phyloP scores from a whole-genome alignment of 345 rosid species.

The Eutrema japonicum region DNA sequence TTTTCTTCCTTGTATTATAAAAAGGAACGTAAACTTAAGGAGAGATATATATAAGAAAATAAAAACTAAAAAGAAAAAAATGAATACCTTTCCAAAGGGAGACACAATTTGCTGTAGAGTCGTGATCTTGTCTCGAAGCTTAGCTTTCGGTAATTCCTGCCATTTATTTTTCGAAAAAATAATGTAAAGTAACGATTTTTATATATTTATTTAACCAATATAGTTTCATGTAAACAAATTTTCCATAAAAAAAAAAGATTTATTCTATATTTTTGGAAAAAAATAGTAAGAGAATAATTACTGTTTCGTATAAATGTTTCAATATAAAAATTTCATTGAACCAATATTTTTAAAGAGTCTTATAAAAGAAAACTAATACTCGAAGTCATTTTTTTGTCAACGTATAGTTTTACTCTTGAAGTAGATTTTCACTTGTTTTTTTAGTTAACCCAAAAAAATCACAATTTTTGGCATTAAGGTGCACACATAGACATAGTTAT shows the following conservation, averaged over 20 bases:
- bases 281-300: background rate
- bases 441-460: background rate
- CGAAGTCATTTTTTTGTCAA: background rate
- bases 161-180: background rate
- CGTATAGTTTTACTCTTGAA: conserved; percentile 1
- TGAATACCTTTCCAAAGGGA: conserved; percentile 87
- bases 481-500: background rate
- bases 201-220: background rate
- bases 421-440: background rate
- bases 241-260: background rate
- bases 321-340: background rate
- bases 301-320: background rate
- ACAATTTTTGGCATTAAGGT: background rate
- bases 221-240: background rate
- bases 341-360: background rate
- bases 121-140: conserved; percentile 82
- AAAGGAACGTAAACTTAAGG: background rate
- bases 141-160: conserved; percentile 78
- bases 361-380: background rate
- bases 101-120: conserved; percentile 96
- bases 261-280: background rate
- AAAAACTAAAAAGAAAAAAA: conserved; percentile 2
- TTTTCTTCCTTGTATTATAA: background rate
- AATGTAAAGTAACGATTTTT: background rate
- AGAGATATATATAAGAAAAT: background rate